These are phyloP conservation scores for Cyclostephanos tholiformis DNA, from an alignment of 108 stramenopile genomes.

Conservation along the genomic window DNA sequence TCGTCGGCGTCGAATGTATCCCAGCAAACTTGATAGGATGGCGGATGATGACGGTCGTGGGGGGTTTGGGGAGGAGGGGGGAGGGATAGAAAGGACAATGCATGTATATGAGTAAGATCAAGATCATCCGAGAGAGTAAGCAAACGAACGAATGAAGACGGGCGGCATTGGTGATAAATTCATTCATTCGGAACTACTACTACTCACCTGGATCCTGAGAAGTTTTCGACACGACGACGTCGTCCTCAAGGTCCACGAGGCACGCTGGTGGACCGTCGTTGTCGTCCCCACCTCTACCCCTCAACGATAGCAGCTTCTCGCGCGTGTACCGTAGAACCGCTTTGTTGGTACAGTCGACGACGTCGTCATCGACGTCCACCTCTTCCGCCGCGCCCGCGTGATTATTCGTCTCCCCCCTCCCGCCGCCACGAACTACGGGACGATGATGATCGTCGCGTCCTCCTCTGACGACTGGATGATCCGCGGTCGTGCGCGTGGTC, in stretches of 20 bases:
- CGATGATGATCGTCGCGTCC: no score
- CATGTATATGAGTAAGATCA: constrained; percentile 7
- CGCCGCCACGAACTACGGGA: no score
- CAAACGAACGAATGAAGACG: background rate
- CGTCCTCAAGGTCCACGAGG: constrained; percentile 57
- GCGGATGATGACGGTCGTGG: background rate
- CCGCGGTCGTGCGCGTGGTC: no score
- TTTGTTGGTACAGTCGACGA: background rate
- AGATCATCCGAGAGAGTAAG: constrained; percentile 1
- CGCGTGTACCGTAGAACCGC: constrained; percentile 75
- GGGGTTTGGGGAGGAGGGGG: background rate
- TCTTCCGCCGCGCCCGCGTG: no score
- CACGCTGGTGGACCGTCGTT: constrained; percentile 38
- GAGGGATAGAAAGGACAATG: background rate
- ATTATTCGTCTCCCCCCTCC: no score
- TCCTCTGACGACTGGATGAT: no score
- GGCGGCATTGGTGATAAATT: no score
- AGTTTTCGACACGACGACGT: constrained; percentile 39
- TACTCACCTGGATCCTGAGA: constrained; percentile 73
- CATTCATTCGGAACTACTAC: constrained; percentile 11
- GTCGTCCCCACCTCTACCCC: constrained; percentile 43
- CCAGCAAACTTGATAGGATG: constrained; percentile 65
- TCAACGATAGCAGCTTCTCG: constrained; percentile 74
- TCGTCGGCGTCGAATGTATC: constrained; percentile 81
- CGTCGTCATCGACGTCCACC: no score